These are phyloP conservation scores for Arthrobotrys iridis DNA, from an alignment of 2,329 filamentous ascomycete species.

Conservation along the genomic window DNA sequence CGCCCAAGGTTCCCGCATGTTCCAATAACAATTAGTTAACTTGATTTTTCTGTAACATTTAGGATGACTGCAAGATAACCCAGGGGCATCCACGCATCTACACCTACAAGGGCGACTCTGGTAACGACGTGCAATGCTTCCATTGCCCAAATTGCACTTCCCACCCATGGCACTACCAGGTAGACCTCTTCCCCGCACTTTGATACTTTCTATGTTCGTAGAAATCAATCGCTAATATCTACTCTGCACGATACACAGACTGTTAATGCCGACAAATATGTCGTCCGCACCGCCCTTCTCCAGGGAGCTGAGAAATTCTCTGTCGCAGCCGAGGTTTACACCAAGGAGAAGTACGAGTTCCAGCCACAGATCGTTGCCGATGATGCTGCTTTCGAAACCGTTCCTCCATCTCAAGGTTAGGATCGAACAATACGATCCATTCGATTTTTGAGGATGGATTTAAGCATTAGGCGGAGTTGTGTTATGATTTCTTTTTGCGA, in stretches of 20 bases:
- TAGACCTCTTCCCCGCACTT: neutral
- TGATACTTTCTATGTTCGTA: neutral
- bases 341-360: constrained; percentile 36
- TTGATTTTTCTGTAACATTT: neutral
- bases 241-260: constrained; percentile 6
- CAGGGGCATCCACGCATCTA: constrained; percentile 33
- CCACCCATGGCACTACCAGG: constrained; percentile 53
- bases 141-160: constrained; percentile 50
- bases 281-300: constrained; percentile 44
- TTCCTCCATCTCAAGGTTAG: constrained; percentile 34
- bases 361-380: constrained; percentile 13
- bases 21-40: neutral
- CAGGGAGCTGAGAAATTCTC: constrained; percentile 17
- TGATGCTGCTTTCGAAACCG: neutral
- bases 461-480: constrained; percentile 15
- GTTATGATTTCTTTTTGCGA: neutral
- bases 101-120: constrained; percentile 51
- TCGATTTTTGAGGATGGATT: neutral
- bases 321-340: constrained; percentile 42
- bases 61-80: constrained; percentile 40
- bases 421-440: neutral
- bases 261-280: constrained; percentile 24
- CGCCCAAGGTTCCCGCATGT: neutral
- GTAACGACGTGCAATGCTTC: constrained; percentile 49
- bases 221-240: neutral